Base-by-base conservation (phyloP, 352 stramenopile species). In the Pythium monospermum region DNA sequence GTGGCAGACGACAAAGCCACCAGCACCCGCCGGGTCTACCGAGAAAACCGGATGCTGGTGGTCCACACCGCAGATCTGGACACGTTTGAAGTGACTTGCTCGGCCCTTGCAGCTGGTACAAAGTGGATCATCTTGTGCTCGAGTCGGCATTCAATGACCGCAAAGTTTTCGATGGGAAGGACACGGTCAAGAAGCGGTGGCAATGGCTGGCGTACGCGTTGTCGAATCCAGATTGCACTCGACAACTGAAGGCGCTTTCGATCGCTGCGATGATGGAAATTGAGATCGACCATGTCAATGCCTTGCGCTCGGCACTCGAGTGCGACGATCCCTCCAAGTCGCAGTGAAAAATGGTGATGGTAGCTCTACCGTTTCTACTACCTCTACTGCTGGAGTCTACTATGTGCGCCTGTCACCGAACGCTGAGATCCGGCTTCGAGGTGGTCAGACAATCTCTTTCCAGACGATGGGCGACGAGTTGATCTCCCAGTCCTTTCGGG, bases 211-310 rank as follows among this genome's bases (percentile, higher is more conserved):
- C 33, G 6, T 16, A 13, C 4, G 46, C 33, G 25, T 13, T 53
- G 33, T 15, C 26, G 11, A 26, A 52, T 31, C 46, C 33, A 18
- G 6, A n/a, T 3, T 53, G 46, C 28, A 8, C 3, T 26, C 31
- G 45, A 6, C 12, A 32, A 2, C 35, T 45, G 6, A 53, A 53
- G 35, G 46, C 32, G 5, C 22, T 53, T 6, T 44, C 46, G 10
- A 22, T 53, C 15, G 46, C 46, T 3, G 46, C 46, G n/a, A 53
- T 53, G 46, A 23, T 37, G 12, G 15, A 35, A 10, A 53, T 53
- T n/a, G 27, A 22, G 0, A 16, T 2, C 5, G 33, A 5, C 6
- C n/a, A 53, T n/a, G 46, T 53, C 0, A 18, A 43, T 4, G 15
- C n/a, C n/a, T n/a, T n/a, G n/a, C n/a, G n/a, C n/a, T n/a, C n/a